Evolutionary conservation across 2,329 filamentous ascomycete species (phyloP).

Genomic region (Metarhizium anisopliae): DNA sequence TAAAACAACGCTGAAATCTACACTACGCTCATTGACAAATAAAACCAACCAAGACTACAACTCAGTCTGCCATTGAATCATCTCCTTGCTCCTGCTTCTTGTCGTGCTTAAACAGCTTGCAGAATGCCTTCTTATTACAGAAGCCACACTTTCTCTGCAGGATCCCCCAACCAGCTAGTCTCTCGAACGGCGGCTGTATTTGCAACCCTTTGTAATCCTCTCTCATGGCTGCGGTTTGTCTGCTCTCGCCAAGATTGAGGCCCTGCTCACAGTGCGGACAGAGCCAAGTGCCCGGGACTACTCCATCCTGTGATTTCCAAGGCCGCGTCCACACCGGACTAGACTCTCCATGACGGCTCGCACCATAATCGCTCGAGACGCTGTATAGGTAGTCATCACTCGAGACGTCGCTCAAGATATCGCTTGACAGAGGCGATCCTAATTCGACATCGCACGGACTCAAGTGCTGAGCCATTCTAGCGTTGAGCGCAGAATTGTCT

Average conservation of each 20-base stretch:
- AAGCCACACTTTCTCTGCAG: constrained; percentile 8
- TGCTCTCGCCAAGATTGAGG: not conserved
- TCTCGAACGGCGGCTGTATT: constrained; percentile 9
- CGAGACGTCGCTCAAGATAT: not conserved
- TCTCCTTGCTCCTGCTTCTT: not conserved
- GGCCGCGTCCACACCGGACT: constrained; percentile 3
- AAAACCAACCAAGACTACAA: not conserved
- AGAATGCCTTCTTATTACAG: constrained; percentile 9
- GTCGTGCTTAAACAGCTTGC: constrained; percentile 3
- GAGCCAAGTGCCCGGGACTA: constrained; percentile 11
- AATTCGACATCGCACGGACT: not conserved
- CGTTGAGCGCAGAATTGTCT: not conserved
- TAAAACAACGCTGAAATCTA: not conserved
- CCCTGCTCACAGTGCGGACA: constrained; percentile 10
- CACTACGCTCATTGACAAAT: not conserved
- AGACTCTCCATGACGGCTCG: not conserved
- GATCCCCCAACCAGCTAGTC: constrained; percentile 3
- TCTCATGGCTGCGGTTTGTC: not conserved
- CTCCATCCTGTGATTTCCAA: constrained; percentile 4
- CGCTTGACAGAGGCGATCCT: not conserved
- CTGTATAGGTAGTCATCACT: not conserved
- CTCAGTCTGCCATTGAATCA: not conserved
- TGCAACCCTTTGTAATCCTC: not conserved
- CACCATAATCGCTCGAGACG: not conserved
- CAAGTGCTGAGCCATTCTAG: not conserved